These are phyloP conservation scores for Fennellomyces sp. DNA, from an alignment of 371 early-diverging fungal species.

Conservation along the genomic window DNA sequence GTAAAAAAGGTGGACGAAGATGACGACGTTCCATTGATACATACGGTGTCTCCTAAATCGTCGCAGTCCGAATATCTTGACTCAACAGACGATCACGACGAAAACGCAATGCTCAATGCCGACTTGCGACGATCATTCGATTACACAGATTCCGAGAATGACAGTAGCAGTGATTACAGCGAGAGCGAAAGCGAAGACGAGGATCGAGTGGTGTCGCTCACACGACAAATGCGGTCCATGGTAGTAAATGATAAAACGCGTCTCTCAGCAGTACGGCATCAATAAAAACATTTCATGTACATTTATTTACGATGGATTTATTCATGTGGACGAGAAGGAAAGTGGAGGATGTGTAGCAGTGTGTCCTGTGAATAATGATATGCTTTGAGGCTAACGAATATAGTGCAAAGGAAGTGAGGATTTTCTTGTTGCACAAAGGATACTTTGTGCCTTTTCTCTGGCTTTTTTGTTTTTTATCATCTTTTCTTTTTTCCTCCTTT, in stretches of 20 bases:
- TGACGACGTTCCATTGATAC: slow-evolving; percentile 9
- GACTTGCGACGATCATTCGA: slow-evolving; percentile 3
- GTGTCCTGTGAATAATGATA: not conserved
- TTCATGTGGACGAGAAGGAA: not conserved
- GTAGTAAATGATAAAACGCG: not conserved
- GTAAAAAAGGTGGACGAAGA: slow-evolving; percentile 7
- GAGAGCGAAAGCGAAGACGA: slow-evolving; percentile 2
- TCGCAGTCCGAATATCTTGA: not conserved
- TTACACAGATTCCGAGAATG: not conserved
- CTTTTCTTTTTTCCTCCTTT: not conserved
- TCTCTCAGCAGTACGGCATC: not conserved
- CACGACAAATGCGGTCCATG: slow-evolving; percentile 10
- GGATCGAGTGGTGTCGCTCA: slow-evolving; percentile 5
- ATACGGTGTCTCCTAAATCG: not conserved
- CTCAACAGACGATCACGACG: not conserved
- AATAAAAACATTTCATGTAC: too few species aligned
- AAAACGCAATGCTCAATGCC: not conserved
- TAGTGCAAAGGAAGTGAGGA: not conserved
- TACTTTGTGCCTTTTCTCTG: not conserved
- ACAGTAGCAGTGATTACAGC: not conserved
- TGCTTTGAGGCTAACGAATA: not conserved
- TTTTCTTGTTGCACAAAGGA: not conserved
- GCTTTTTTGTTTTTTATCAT: slow-evolving; percentile 1
- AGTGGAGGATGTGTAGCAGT: not conserved
- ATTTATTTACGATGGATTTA: too few species aligned